phyloP scores from a whole-genome alignment of 345 rosid species.

The Lenwebbia sp. region DNA sequence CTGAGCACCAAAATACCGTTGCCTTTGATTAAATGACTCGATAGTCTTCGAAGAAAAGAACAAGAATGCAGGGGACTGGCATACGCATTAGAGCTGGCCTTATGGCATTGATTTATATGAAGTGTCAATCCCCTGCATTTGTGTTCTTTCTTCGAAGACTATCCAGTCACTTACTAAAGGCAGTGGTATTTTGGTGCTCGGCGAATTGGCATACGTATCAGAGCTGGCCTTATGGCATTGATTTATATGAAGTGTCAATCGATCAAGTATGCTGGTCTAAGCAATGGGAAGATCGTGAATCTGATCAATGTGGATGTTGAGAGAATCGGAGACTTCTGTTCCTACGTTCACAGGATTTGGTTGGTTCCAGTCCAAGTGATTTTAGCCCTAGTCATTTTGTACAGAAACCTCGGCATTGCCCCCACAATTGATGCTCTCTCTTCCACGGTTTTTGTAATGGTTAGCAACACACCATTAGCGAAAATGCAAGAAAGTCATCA shows the following conservation, averaged over 20 bases:
- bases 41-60: slow-evolving; percentile 49
- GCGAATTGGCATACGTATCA: no score
- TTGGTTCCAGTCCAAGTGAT: slow-evolving; percentile 44
- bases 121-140: no score
- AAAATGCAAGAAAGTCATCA: slow-evolving; percentile 39
- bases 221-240: no score
- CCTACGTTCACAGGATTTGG: slow-evolving; percentile 54
- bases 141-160: no score
- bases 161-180: no score
- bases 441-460: slow-evolving; percentile 40
- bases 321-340: slow-evolving; percentile 54
- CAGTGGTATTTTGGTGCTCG: no score
- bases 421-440: slow-evolving; percentile 24
- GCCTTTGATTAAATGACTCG: slow-evolving; percentile 48
- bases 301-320: background rate
- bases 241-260: no score
- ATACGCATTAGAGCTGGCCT: no score
- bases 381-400: slow-evolving; percentile 37
- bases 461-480: slow-evolving; percentile 49
- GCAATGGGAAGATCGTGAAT: no score
- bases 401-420: background rate
- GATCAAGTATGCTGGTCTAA: no score
- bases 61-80: slow-evolving; percentile 23
- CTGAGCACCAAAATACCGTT: slow-evolving; percentile 57
- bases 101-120: no score